phyloP scores from a whole-genome alignment of 1,284 basidiomycete species.

The Mycena sp. region DNA sequence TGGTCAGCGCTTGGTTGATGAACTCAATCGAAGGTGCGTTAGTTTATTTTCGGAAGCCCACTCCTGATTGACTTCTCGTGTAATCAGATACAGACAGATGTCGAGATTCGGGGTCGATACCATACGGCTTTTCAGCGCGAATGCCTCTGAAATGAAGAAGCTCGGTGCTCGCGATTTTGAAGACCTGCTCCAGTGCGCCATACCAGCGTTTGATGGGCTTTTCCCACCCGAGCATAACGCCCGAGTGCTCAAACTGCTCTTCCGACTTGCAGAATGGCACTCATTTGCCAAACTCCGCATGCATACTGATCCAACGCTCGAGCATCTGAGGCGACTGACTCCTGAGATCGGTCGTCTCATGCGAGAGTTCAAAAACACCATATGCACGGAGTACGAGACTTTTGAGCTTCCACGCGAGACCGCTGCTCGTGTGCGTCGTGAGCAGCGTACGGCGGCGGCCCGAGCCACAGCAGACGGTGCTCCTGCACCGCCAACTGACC shows the following conservation, averaged over 20 bases:
- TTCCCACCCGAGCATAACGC: constrained; percentile 29
- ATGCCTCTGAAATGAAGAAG: constrained; percentile 44
- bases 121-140: constrained; percentile 41
- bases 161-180: constrained; percentile 45
- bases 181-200: constrained; percentile 44
- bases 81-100: constrained; percentile 37
- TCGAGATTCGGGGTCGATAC: constrained; percentile 44
- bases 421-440: constrained; percentile 27
- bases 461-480: not conserved
- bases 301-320: constrained; percentile 1
- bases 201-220: constrained; percentile 50
- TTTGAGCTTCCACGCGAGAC: constrained; percentile 39
- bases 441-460: not conserved
- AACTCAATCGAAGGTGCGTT: constrained; percentile 36
- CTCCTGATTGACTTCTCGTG: too few species aligned
- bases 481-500: too few species aligned
- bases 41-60: too few species aligned
- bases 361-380: constrained; percentile 35
- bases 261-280: constrained; percentile 25
- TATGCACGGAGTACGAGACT: constrained; percentile 34
- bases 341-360: constrained; percentile 35
- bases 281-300: constrained; percentile 16
- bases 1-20: constrained; percentile 22
- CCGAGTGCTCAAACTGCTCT: constrained; percentile 21
- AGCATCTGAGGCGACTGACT: constrained; percentile 33